Percentiles rank a stretch among this genome's conserved stretches.
These are phyloP conservation scores for Suillus weaverae DNA, from an alignment of 768 basidiomycete genomes.

Conservation along the genomic window DNA sequence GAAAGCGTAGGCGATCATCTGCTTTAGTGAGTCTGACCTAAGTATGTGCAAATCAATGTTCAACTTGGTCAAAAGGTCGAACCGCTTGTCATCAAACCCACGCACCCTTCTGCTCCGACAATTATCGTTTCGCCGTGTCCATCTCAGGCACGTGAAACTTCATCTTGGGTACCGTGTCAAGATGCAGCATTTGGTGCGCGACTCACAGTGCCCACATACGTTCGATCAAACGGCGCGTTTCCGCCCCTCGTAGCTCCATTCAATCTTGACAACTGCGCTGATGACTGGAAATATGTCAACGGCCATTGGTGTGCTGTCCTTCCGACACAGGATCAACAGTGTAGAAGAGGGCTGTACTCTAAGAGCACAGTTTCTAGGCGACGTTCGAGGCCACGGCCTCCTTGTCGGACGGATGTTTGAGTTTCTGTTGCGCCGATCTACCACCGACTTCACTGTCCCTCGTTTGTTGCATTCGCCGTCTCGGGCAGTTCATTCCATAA, in stretches of 20 bases:
- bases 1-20: constrained; percentile 17
- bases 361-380: constrained; percentile 16
- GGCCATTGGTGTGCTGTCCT: constrained; percentile 57
- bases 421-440: background rate
- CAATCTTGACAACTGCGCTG: constrained; percentile 28
- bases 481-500: background rate
- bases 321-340: constrained; percentile 49
- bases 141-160: constrained; percentile 37
- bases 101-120: constrained; percentile 43
- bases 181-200: constrained; percentile 51
- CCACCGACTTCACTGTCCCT: background rate
- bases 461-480: background rate
- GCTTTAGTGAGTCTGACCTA: constrained; percentile 6
- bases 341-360: constrained; percentile 44
- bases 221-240: constrained; percentile 46
- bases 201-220: constrained; percentile 51
- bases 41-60: background rate
- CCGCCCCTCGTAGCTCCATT: constrained; percentile 40
- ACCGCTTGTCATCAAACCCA: constrained; percentile 32
- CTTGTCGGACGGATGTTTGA: constrained; percentile 7
- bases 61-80: constrained; percentile 12
- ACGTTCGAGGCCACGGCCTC: background rate
- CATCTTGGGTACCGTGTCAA: constrained; percentile 53
- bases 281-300: constrained; percentile 47
- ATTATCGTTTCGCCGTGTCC: constrained; percentile 54